These are phyloP conservation scores for Nicotiana undulata DNA, from an alignment of 257 asterid genomes.

Conservation along the genomic window DNA sequence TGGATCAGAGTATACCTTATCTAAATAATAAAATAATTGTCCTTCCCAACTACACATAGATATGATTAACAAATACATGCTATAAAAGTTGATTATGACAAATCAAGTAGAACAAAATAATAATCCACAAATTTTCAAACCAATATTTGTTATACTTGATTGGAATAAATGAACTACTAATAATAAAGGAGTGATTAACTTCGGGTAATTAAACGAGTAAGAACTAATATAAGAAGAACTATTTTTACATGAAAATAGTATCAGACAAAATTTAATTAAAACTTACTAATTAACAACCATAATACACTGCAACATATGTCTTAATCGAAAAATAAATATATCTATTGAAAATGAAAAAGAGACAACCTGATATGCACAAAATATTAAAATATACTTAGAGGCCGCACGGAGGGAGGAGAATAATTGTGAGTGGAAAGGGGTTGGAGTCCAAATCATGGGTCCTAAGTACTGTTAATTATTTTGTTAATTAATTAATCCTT, in stretches of 20 bases:
- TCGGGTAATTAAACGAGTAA: background rate
- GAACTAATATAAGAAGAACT: background rate
- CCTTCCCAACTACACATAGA: background rate
- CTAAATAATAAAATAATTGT: no score
- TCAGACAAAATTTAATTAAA: background rate
- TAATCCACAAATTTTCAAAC: background rate
- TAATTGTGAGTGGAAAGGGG: constrained; percentile 14
- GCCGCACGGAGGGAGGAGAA: constrained; percentile 43
- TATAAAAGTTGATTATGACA: background rate
- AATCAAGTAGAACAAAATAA: background rate
- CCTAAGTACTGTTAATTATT: constrained; percentile 5
- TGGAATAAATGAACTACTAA: background rate
- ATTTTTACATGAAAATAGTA: background rate
- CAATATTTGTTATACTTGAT: background rate
- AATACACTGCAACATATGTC: no score
- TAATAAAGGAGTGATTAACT: background rate
- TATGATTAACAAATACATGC: background rate
- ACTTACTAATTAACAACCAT: background rate
- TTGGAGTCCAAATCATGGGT: constrained; percentile 44
- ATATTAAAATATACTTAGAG: constrained; percentile 5
- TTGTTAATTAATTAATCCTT: background rate
- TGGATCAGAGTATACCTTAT: background rate
- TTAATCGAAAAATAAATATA: no score
- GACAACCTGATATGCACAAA: constrained; percentile 22
- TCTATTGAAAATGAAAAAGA: background rate